Evolutionary conservation across 345 rosid species (phyloP), one percentile per base, ranked within the genome.

Genomic region (Brassica incana): DNA sequence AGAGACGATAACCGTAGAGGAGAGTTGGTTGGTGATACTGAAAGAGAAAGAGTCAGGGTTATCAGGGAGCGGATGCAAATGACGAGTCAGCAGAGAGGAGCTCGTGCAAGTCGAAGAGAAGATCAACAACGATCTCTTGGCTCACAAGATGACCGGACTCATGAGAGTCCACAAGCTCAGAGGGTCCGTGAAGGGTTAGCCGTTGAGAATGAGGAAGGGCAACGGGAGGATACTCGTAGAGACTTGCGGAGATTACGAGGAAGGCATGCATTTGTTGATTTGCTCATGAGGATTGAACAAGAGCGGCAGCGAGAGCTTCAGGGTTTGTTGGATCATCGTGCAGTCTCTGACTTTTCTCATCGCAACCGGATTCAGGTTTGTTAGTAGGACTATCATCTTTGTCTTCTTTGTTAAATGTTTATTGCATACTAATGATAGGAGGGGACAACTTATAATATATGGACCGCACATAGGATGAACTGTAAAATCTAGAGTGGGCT

Each of bases 351-450:
- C 36, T 64, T 64, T 64, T 18, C 68, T 32, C 68, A 64, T 33
- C 68, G 68, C 68, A 64, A 64, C 68, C 43, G 68, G 12, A 64
- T 64, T 64, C 68, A 64, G 68, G 68, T 64, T n/a, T 64, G 25
- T n/a, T 32, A 9, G 33, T 64, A n/a, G 25, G 45, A 29, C 48
- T 40, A 1, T 27, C 36, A 27, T 48, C 16, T 32, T 64, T 32
- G 11, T 32, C 5, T 63, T 27, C 35, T 2, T 60, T 23, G 32
- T 60, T 7, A 23, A 61, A 61, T 6, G 11, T 61, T 27, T 5
- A 27, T 27, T 33, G 11, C 43, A 30, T 63, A 30, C 40, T 30
- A 12, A 30, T 32, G 67, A 14, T 30, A 30, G 20, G 10, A 61
- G 66, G 11, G 2, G 67, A 3, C 43, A 64, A 64, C 67, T 30